phyloP scores from a whole-genome alignment of 148 eudicot species.

The Cornus kousa region DNA sequence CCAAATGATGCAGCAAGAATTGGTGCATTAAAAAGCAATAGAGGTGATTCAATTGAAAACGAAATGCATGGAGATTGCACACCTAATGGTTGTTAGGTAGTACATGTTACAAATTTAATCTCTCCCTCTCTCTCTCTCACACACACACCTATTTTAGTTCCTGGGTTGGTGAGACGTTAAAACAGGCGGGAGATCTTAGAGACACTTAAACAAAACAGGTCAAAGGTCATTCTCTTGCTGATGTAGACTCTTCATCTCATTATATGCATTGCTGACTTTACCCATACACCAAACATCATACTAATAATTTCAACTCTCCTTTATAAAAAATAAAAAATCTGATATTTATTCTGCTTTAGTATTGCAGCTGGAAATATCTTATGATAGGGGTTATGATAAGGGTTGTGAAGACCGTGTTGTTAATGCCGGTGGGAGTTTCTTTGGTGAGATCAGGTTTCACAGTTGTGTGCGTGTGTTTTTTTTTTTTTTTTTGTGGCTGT shows the following conservation, averaged over 20 bases:
- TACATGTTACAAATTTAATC: not conserved
- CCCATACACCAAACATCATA: not conserved
- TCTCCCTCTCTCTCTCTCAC: conserved; percentile 2
- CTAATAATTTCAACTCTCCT: not conserved
- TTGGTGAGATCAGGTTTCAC: too few species aligned
- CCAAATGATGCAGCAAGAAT: conserved; percentile 1
- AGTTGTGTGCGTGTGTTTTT: too few species aligned
- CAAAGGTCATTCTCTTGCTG: conserved; percentile 9
- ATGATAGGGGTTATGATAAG: too few species aligned
- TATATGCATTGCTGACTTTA: conserved; percentile 8
- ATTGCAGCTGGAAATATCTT: too few species aligned
- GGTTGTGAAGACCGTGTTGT: too few species aligned
- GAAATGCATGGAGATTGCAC: conserved; percentile 15
- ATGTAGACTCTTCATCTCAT: conserved; percentile 7
- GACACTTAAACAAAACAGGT: conserved; percentile 16
- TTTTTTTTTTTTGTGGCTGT: too few species aligned
- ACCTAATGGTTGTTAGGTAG: conserved; percentile 20
- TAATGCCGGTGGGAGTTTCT: too few species aligned
- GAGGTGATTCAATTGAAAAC: not conserved
- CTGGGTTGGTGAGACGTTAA: not conserved
- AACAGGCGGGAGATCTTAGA: conserved; percentile 3
- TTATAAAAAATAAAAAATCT: too few species aligned
- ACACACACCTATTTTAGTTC: not conserved
- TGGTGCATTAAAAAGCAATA: conserved; percentile 13
- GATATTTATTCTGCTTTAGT: too few species aligned